Conservation (phyloP, 2,329 filamentous ascomycete genomes). For the Aspergillus sp. region DNA sequence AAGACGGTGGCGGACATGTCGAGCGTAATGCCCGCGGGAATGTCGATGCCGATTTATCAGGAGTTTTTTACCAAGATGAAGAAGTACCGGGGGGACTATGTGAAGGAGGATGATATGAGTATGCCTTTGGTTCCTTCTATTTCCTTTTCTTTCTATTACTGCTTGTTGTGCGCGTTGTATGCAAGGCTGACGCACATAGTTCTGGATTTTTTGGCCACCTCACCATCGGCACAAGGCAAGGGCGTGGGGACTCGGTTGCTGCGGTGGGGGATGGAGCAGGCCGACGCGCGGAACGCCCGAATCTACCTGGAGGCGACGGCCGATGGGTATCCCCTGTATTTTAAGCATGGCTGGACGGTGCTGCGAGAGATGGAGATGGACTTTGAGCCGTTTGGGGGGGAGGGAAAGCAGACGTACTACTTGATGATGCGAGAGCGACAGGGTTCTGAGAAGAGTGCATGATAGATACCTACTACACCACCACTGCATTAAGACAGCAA, state of each 20-base stretch:
- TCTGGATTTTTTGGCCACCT: constrained; percentile 15
- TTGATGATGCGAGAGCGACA: constrained; percentile 3
- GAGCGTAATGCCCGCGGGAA: constrained; percentile 23
- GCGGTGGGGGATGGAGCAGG: constrained; percentile 47
- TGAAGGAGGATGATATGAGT: constrained; percentile 14
- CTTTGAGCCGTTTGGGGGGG: constrained; percentile 24
- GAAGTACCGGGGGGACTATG: constrained; percentile 1
- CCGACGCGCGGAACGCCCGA: constrained; percentile 44
- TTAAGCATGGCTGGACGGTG: constrained; percentile 47
- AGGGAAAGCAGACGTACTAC: constrained; percentile 5
- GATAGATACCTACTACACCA: not conserved
- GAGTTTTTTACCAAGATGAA: constrained; percentile 16
- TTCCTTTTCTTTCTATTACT: not conserved
- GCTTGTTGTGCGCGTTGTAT: not conserved
- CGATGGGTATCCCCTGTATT: constrained; percentile 48
- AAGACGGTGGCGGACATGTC: constrained; percentile 15
- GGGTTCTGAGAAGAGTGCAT: not conserved
- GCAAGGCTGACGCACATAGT: constrained; percentile 3
- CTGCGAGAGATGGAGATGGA: constrained; percentile 38
- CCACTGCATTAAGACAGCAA: not conserved
- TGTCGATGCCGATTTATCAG: constrained; percentile 42
- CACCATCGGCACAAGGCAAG: constrained; percentile 10
- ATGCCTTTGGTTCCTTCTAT: not conserved
- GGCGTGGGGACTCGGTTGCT: constrained; percentile 14
- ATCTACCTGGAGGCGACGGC: constrained; percentile 53